Evolutionary conservation across 345 rosid genomes (phyloP), one percentile per base, ranked within the genome.

Genomic region (Draba incana): DNA sequence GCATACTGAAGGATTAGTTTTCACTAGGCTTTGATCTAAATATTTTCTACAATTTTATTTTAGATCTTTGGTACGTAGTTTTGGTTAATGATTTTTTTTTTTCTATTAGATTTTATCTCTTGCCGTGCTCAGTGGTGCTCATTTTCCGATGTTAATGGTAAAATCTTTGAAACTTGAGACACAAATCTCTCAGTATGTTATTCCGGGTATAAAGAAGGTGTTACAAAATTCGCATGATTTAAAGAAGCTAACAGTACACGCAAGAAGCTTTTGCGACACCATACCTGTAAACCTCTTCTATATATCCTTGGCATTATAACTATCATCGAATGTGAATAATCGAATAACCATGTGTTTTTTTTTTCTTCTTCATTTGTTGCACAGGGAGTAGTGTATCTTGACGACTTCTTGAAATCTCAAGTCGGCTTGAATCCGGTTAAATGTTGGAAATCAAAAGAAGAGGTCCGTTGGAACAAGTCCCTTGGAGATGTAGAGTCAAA

Each of bases 161-260:
- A 48, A 48, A 23, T 13, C 33, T 12, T 35, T 63, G 56, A 63
- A 33, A 35, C 33, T 63, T 35, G 28, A 63, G 56, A 63, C 68
- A 35, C 1, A 7, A 16, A 35, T 63, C 23, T 33, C 9, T 63
- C 48, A 24, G 9, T 57, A 57, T 57, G 33, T 63, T 48, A 48
- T 63, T 20, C 20, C 56, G 35, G 68, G 68, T 8, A 12, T 48
- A 20, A 6, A 20, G 35, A 48, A 20, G 43, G 4, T 63, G 23
- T 35, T 63, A 63, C 68, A 63, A 20, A 63, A 63, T 56, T 48
- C 68, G 8, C 46, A 3, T 48, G 23, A 48, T 20, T 35, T 35
- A 35, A 48, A 35, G 56, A 63, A 63, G 45, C 35, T 48, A 35
- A 35, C 31, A 4, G 31, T 62, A 6, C 45, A 9, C 13, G 37